Evolutionary conservation across 139 green algal genomes (phyloP), one percentile per base, ranked within the genome.

Genomic region (Parachlorella kessleri): DNA sequence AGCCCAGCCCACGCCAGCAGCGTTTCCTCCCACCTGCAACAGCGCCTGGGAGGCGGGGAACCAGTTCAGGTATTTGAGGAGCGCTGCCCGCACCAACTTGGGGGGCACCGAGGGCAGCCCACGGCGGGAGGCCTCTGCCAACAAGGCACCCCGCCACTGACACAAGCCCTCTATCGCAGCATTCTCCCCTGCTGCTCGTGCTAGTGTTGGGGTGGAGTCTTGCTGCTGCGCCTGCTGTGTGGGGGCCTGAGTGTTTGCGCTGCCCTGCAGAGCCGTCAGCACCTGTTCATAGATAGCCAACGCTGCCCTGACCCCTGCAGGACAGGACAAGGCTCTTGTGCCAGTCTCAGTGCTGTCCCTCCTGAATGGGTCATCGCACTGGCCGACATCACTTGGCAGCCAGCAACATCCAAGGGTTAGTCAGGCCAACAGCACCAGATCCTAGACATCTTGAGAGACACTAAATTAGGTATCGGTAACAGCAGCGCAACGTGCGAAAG

Each of bases 31-130:
- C n/a, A n/a, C n/a, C n/a, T n/a, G n/a, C 55, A 91, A 66, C 68
- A 93, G 77, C 32, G 55, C 26, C 2, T 77, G 21, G 69, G 73
- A 88, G 77, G 55, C 30, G 2, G 88, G 88, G 76, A 87, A 89
- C 38, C 73, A 32, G 66, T 66, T 42, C 78, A 93, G 69, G 6
- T 77, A 66, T 36, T 65, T 59, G 33, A 41, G 48, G 28, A 87
- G 77, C 3, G 63, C 78, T 6, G 66, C 42, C 4, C 75, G 65
- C 33, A 38, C 75, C 21, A 40, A 40, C 5, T 37, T 38, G 10
- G 75, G 65, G 33, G 65, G 41, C 1, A 33, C 65, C 40, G 21
- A 37, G 21, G 65, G 75, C 41, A 74, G 65, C 21, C 54, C 65
- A 2, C 23, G 23, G 24, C 35, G 64, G 18, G 75, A 65, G 3